A percentile compares a stretch with the other conserved stretches of the same genome.
Evolutionary conservation across 2,329 filamentous ascomycete species (phyloP).

Genomic region (Camillea tinctor): DNA sequence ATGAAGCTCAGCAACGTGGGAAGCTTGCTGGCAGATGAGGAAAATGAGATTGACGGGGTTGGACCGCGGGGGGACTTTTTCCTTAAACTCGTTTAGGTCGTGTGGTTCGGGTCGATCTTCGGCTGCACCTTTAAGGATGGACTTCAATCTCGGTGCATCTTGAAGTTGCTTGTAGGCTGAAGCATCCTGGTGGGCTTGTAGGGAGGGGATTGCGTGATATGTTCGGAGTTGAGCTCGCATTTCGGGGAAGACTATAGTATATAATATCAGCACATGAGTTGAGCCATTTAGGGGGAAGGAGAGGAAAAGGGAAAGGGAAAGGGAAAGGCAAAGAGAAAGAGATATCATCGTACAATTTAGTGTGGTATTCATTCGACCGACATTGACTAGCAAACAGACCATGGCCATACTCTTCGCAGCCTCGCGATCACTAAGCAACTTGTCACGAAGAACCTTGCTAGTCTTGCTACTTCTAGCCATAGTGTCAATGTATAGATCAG

Average conservation of each 20-base stretch:
- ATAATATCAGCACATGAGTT: constrained; percentile 2
- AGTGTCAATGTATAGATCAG: constrained; percentile 95
- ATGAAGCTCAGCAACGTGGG: constrained; percentile 89
- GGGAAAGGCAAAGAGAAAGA: constrained; percentile 8
- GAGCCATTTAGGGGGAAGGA: constrained; percentile 10
- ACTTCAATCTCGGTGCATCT: constrained; percentile 92
- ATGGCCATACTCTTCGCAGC: constrained; percentile 98
- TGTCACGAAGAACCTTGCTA: constrained; percentile 96
- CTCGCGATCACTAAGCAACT: constrained; percentile 85
- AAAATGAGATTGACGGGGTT: constrained; percentile 98
- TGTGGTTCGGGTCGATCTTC: constrained; percentile 85
- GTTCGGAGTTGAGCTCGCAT: constrained; percentile 98
- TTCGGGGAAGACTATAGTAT: constrained; percentile 77
- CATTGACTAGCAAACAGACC: constrained; percentile 96
- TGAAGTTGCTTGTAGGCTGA: constrained; percentile 98
- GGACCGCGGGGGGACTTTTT: constrained; percentile 65
- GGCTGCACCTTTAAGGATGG: constrained; percentile 92
- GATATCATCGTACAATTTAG: constrained; percentile 72
- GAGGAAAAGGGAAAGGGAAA: constrained; percentile 2
- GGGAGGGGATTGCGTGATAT: constrained; percentile 94
- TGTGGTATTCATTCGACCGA: constrained; percentile 98
- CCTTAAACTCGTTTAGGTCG: constrained; percentile 79
- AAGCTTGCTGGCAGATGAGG: constrained; percentile 83
- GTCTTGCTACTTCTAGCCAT: constrained; percentile 99
- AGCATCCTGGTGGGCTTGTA: constrained; percentile 92